Evolutionary conservation across 225 moss, liverwort and hornwort species (phyloP).

Genomic region (Lunularia cruciata): DNA sequence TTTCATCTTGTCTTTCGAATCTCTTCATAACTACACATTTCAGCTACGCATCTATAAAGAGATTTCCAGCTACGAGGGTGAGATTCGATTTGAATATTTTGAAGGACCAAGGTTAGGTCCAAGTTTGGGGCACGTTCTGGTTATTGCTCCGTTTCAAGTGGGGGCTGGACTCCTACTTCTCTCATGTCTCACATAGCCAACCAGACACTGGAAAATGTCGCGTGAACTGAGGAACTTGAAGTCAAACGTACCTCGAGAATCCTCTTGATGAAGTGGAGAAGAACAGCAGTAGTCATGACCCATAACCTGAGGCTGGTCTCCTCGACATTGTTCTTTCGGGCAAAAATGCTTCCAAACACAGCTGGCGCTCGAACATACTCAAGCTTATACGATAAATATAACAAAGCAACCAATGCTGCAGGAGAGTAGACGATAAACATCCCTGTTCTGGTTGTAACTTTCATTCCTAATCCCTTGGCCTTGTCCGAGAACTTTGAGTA

Average conservation of each 20-base stretch:
- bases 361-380: conserved; percentile 20
- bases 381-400: conserved; percentile 27
- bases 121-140: no score
- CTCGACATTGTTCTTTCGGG: conserved; percentile 2
- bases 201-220: no score
- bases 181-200: no score
- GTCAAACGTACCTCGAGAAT: conserved; percentile 21
- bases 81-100: no score
- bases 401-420: neutral
- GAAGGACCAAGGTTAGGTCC: no score
- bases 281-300: conserved; percentile 34
- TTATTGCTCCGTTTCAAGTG: no score
- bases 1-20: no score
- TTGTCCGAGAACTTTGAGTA: conserved; percentile 46
- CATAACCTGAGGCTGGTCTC: conserved; percentile 29
- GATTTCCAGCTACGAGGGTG: no score
- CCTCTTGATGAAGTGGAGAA: conserved; percentile 39
- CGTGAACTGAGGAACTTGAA: no score
- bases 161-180: no score
- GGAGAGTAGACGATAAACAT: conserved; percentile 37
- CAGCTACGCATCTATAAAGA: no score
- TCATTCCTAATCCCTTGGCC: conserved; percentile 7
- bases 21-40: no score
- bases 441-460: conserved; percentile 32
- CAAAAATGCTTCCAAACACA: conserved; percentile 21